These are phyloP conservation scores for Plectosphaerella plurivora DNA, from an alignment of 2,329 filamentous ascomycete species.

Conservation along the genomic window DNA sequence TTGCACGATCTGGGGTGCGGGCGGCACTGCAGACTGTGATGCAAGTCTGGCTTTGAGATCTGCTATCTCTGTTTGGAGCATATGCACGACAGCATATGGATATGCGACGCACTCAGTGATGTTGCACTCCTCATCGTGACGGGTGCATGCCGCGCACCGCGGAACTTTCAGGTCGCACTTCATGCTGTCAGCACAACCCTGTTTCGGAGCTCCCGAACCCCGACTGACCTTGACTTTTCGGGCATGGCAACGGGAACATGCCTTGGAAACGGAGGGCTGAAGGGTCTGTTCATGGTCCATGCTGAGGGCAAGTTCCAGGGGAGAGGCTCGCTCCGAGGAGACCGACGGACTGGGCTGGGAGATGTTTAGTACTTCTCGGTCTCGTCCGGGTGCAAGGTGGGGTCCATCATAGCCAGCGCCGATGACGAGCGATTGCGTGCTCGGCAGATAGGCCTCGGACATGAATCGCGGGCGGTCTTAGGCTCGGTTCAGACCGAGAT, in stretches of 20 bases:
- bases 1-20: neutral
- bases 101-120: constrained; percentile 14
- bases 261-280: constrained; percentile 8
- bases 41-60: constrained; percentile 6
- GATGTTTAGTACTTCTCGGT: neutral
- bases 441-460: neutral
- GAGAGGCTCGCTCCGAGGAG: neutral
- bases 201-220: neutral
- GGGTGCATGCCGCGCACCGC: constrained; percentile 13
- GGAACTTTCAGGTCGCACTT: constrained; percentile 20
- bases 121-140: constrained; percentile 11
- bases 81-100: constrained; percentile 8
- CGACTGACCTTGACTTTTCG: constrained; percentile 18
- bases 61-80: constrained; percentile 4
- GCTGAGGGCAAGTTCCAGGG: neutral
- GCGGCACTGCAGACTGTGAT: neutral
- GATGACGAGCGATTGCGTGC: neutral
- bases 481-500: neutral
- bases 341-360: neutral
- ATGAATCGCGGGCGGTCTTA: neutral
- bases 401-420: neutral
- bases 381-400: neutral
- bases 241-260: constrained; percentile 11
- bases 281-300: neutral
- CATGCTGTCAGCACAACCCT: neutral